phyloP scores from a whole-genome alignment of 495 filamentous ascomycete species.

The Daldinia caldariorum region DNA sequence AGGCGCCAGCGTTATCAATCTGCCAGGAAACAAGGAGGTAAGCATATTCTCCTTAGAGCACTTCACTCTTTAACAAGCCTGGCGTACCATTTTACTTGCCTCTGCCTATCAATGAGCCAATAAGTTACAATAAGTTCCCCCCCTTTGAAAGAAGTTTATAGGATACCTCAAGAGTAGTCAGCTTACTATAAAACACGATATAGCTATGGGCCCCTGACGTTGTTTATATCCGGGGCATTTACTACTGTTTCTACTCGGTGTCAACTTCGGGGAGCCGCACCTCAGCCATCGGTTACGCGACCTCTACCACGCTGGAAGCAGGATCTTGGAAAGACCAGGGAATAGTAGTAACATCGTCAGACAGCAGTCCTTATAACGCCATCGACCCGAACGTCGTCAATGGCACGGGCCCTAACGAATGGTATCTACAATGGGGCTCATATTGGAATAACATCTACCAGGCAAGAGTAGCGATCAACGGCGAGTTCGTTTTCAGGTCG shows the following conservation, averaged over 20 bases:
- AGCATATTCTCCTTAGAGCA: constrained; percentile 48
- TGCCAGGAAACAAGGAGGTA: constrained; percentile 59
- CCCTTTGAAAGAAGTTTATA: too few species aligned
- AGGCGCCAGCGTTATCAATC: constrained; percentile 59
- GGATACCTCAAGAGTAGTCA: constrained; percentile 8
- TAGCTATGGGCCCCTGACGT: constrained; percentile 69
- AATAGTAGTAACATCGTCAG: constrained; percentile 51
- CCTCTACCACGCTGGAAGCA: constrained; percentile 62
- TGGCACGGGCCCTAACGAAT: constrained; percentile 47
- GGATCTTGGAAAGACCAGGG: constrained; percentile 65
- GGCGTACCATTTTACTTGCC: too few species aligned
- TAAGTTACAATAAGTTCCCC: constrained; percentile 12
- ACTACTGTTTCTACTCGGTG: constrained; percentile 63
- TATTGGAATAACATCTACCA: constrained; percentile 73
- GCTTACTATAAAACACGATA: background rate
- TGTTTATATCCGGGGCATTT: constrained; percentile 60
- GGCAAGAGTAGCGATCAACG: constrained; percentile 55
- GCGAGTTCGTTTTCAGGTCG: constrained; percentile 49
- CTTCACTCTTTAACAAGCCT: too few species aligned
- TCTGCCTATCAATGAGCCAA: too few species aligned
- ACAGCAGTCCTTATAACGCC: constrained; percentile 63
- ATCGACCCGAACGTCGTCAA: constrained; percentile 70
- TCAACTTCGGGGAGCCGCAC: constrained; percentile 65
- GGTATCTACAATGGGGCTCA: constrained; percentile 69
- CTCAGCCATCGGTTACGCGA: constrained; percentile 70